Conservation (phyloP, 2,329 filamentous ascomycete species). For the Penicillium fuscoglaucum region DNA sequence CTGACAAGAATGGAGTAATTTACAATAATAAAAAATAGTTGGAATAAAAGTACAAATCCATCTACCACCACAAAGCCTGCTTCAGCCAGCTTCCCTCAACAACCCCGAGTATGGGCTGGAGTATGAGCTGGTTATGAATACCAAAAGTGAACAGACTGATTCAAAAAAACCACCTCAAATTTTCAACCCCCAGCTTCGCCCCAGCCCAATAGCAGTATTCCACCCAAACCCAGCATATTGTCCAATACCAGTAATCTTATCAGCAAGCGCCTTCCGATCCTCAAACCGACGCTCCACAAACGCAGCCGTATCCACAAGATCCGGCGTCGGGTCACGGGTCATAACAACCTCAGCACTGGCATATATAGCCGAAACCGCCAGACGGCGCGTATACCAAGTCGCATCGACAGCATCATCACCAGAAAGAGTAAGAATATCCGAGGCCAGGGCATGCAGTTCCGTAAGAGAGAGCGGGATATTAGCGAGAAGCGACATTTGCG, state of each 20-base stretch:
- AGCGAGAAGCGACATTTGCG: slow-evolving; percentile 81
- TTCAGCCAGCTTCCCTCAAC: background rate
- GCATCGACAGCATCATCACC: slow-evolving; percentile 80
- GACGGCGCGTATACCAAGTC: slow-evolving; percentile 80
- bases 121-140: background rate
- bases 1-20: slow-evolving; percentile 8
- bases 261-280: slow-evolving; percentile 65
- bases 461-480: slow-evolving; percentile 73
- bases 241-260: slow-evolving; percentile 62
- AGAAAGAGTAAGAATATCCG: slow-evolving; percentile 88
- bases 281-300: slow-evolving; percentile 76
- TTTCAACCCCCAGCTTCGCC: slow-evolving; percentile 83
- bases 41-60: slow-evolving; percentile 7
- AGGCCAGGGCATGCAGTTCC: slow-evolving; percentile 79
- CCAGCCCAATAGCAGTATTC: slow-evolving; percentile 72
- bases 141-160: background rate
- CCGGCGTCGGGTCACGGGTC: slow-evolving; percentile 77
- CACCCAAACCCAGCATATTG: slow-evolving; percentile 84
- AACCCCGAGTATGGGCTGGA: background rate
- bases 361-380: slow-evolving; percentile 65
- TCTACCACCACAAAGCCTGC: background rate
- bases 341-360: slow-evolving; percentile 86
- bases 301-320: slow-evolving; percentile 72
- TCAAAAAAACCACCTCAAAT: slow-evolving; percentile 55
- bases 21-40: background rate